Base-by-base conservation (phyloP, 495 filamentous ascomycete species). In the Podospora bellae-mahoneyi region DNA sequence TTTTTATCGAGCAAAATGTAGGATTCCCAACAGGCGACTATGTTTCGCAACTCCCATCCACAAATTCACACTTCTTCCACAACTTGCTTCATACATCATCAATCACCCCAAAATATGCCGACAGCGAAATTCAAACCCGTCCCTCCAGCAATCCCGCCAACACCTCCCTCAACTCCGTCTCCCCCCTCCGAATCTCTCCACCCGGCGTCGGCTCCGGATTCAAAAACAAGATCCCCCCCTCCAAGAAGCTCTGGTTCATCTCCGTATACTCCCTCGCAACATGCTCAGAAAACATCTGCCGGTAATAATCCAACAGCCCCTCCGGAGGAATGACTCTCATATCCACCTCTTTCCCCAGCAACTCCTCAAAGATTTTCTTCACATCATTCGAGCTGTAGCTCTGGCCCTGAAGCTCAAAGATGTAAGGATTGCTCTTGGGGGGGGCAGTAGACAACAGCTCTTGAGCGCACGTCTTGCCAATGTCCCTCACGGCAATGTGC, bases 401-500 rank as follows among this genome's bases (percentile, higher is more conserved):
- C 27, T 69, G 73, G 2, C 67, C 68, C 19, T 67, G 61, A 7
- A 77, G 71, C 32, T 75, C 73, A 26, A 73, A 71, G 20, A 69
- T 58, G 68, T 70, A 66, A 20, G 74, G 73, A 26, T 6, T 64
- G n/a, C 65, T 23, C 20, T 60, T 56, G 9, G 66, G 66, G 4
- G 56, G 23, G 0, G 27, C 67, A 4, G 64, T 60, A 13, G 63
- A 62, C 0, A 74, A 61, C 6, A 72, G 60, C 54, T 73, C 67
- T 2, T 60, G 28, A 44, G 73, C 67, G 28, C 60, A 64, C 56
- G 64, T 53, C 5, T 60, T 1, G 68, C 69, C 74, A 27, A 76
- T 73, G 60, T 76, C 74, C 16, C 69, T 39, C 56, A 67, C 62
- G 30, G 74, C 74, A 30, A 75, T 67, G 66, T 73, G 39, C 9